These are phyloP conservation scores for Diplodia scrobiculata DNA, from an alignment of 2,329 filamentous ascomycete genomes.

Conservation along the genomic window DNA sequence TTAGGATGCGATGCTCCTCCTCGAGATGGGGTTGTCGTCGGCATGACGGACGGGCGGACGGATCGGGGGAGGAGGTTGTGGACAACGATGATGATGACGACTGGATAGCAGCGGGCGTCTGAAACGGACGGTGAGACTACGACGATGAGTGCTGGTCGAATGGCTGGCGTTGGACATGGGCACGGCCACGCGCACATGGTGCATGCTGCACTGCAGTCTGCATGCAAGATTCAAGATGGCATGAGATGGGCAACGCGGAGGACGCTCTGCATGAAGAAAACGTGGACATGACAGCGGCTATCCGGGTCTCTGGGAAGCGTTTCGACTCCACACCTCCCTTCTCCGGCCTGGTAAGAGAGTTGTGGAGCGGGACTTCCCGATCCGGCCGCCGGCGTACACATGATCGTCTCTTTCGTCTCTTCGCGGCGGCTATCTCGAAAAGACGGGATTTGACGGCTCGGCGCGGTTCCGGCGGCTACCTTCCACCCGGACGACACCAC, in stretches of 20 bases:
- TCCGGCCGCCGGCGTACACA: slow-evolving; percentile 9
- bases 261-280: slow-evolving; percentile 18
- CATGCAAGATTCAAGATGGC: slow-evolving; percentile 25
- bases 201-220: slow-evolving; percentile 13
- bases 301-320: slow-evolving; percentile 3
- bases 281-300: slow-evolving; percentile 11
- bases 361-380: slow-evolving; percentile 18
- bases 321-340: slow-evolving; percentile 12
- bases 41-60: background rate
- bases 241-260: slow-evolving; percentile 17
- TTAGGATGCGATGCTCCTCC: slow-evolving; percentile 23
- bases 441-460: background rate
- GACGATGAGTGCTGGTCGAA: background rate
- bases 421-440: slow-evolving; percentile 15
- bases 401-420: slow-evolving; percentile 11
- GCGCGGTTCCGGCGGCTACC: slow-evolving; percentile 26
- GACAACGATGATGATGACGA: background rate
- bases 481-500: slow-evolving; percentile 18
- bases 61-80: background rate
- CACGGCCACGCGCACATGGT: slow-evolving; percentile 4
- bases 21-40: slow-evolving; percentile 27
- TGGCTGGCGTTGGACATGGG: background rate
- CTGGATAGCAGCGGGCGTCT: background rate
- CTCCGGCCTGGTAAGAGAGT: background rate
- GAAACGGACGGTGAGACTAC: background rate